Conservation (phyloP, 306 rosid genomes). For the Pachyrhizus erosus region DNA sequence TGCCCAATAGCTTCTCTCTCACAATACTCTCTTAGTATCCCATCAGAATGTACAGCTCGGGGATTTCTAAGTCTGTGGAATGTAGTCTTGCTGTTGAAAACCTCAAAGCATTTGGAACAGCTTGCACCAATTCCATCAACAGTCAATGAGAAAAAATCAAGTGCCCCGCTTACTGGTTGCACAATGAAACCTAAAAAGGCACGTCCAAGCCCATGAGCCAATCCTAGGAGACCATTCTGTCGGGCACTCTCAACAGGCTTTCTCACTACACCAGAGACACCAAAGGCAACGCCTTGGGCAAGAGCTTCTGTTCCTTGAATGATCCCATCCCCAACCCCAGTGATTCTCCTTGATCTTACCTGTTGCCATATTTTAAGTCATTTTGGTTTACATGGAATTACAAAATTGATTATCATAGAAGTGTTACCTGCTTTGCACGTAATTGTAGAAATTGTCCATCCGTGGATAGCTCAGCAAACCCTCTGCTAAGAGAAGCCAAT, state of each 20-base stretch:
- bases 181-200: constrained; percentile 91
- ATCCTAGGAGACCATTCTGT: constrained; percentile 89
- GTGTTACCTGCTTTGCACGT: constrained; percentile 88
- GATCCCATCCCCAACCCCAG: constrained; percentile 96
- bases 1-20: constrained; percentile 94
- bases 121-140: constrained; percentile 99
- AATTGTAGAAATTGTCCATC: constrained; percentile 93
- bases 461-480: constrained; percentile 97
- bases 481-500: constrained; percentile 89
- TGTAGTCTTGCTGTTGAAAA: constrained; percentile 69
- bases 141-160: constrained; percentile 94
- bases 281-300: constrained; percentile 97
- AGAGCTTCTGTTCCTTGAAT: constrained; percentile 96
- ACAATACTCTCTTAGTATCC: constrained; percentile 79
- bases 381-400: constrained; percentile 27
- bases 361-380: constrained; percentile 54
- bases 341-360: constrained; percentile 93
- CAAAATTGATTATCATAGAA: constrained; percentile 13
- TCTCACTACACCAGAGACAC: constrained; percentile 90
- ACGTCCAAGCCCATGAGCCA: constrained; percentile 94
- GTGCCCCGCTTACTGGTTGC: constrained; percentile 97
- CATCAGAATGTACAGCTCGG: constrained; percentile 76
- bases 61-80: constrained; percentile 87
- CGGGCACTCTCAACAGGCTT: constrained; percentile 95
- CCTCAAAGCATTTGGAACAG: constrained; percentile 92